Base-by-base conservation (phyloP, 345 rosid genomes). In the Excoecaria cochinchinensis region DNA sequence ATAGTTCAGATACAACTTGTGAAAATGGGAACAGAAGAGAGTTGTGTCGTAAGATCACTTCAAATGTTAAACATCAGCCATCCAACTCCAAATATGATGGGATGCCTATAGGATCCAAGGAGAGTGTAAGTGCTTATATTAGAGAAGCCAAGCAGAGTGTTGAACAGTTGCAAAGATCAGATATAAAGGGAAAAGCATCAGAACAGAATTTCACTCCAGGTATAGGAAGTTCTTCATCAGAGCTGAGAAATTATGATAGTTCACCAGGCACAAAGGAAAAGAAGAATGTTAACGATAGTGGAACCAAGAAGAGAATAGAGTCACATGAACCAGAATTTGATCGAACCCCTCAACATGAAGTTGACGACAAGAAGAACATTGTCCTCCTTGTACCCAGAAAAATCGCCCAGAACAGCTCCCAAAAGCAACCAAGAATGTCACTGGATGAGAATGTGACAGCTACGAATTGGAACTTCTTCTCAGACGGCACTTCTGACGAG, bases 341-440 rank as follows among this genome's bases (percentile, higher is more conserved):
- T 69, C 75, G 82, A 65, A 67, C 82, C 65, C 66, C 39, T 74
- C 85, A 69, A 51, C 63, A 69, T 65, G 72, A 69, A 79, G 74
- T 84, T 50, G 82, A 76, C 44, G 76, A 86, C 72, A 82, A 48
- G 62, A 78, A 71, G 74, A 87, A 86, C 65, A 77, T 76, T 59
- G 84, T 88, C 79, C 88, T 86, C 60, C 88, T 86, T 58, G 66
- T 81, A 19, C 90, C 95, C 59, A 82, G 74, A 63, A 84, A 75
- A 76, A 59, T 73, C 36, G 47, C 83, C 42, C 83, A 48, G 51
- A 79, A 76, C 51, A 69, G 78, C 62, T 53, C 75, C 67, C 57
- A 22, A 5, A 67, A 71, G 82, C 86, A 84, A 22, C 60, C 65
- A 25, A 71, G 39, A 21, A 78, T 44, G 59, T 48, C 70, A 24